phyloP scores from a whole-genome alignment of 805 yeast species.

The Zygotorulaspora danielsina region DNA sequence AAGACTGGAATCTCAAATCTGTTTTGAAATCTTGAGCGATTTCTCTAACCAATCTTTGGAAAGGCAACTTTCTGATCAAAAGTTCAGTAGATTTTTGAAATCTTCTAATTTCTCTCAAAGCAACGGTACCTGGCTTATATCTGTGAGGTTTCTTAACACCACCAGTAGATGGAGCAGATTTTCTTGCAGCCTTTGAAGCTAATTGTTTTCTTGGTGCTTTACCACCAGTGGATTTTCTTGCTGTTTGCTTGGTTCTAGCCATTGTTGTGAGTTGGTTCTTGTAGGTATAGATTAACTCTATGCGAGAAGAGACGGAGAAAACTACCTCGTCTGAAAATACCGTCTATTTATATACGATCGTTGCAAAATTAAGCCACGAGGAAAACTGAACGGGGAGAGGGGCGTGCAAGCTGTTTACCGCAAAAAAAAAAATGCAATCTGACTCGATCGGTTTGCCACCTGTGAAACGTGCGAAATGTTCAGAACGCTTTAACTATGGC shows the following conservation, averaged over 20 bases:
- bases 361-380: not conserved
- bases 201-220: slow-evolving; percentile 93
- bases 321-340: no score
- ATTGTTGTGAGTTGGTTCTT: no score
- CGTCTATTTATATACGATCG: slow-evolving; percentile 6
- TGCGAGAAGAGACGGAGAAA: no score
- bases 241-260: slow-evolving; percentile 94
- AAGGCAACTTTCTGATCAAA: slow-evolving; percentile 92
- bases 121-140: slow-evolving; percentile 97
- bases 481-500: slow-evolving; percentile 23
- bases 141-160: slow-evolving; percentile 95
- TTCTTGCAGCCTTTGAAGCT: slow-evolving; percentile 91
- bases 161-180: slow-evolving; percentile 86
- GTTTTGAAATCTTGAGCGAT: slow-evolving; percentile 92
- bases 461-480: slow-evolving; percentile 17
- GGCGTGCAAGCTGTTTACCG: not conserved
- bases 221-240: slow-evolving; percentile 94
- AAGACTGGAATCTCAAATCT: slow-evolving; percentile 92
- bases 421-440: not conserved
- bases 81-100: slow-evolving; percentile 95
- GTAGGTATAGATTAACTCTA: no score
- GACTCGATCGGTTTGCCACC: not conserved
- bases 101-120: slow-evolving; percentile 94
- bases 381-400: not conserved
- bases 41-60: slow-evolving; percentile 95